Evolutionary conservation across 306 rosid genomes (phyloP).

Genomic region (Vigna radiata): DNA sequence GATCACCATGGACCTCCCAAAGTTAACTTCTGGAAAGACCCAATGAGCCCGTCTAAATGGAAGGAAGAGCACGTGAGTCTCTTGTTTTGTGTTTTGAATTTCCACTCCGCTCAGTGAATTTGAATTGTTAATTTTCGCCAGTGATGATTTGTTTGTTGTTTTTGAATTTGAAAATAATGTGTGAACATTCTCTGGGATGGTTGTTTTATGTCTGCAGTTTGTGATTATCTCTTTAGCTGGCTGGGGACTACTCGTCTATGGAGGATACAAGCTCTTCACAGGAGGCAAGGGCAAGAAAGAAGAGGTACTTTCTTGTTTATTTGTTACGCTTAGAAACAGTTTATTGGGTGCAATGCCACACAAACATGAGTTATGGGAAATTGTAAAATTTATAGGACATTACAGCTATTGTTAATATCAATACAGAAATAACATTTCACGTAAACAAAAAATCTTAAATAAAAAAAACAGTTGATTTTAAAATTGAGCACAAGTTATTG

Average conservation of each 20-base stretch:
- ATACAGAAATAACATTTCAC: neutral
- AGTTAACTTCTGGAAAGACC: slow-evolving; percentile 84
- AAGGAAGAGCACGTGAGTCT: slow-evolving; percentile 97
- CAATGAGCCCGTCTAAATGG: slow-evolving; percentile 93
- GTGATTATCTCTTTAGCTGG: slow-evolving; percentile 82
- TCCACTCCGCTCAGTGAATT: neutral
- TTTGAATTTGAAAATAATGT: neutral
- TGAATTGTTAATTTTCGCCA: slow-evolving; percentile 7
- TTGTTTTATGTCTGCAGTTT: slow-evolving; percentile 64
- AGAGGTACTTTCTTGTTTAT: slow-evolving; percentile 64
- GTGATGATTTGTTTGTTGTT: slow-evolving; percentile 20
- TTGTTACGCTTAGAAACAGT: neutral
- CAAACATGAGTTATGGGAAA: neutral
- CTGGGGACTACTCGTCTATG: slow-evolving; percentile 76
- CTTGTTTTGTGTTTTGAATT: slow-evolving; percentile 38
- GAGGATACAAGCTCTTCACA: slow-evolving; percentile 70
- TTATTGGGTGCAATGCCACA: neutral
- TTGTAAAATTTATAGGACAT: neutral
- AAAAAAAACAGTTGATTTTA: neutral
- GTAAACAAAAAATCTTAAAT: neutral
- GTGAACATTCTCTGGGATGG: slow-evolving; percentile 40
- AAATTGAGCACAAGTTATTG: neutral
- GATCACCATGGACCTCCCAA: slow-evolving; percentile 87
- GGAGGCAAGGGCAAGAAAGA: slow-evolving; percentile 86
- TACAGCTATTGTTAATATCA: neutral